Evolutionary conservation across 2,329 filamentous ascomycete genomes (phyloP), one percentile per base, ranked within the genome.

Genomic region (Acrocalymma vagum): DNA sequence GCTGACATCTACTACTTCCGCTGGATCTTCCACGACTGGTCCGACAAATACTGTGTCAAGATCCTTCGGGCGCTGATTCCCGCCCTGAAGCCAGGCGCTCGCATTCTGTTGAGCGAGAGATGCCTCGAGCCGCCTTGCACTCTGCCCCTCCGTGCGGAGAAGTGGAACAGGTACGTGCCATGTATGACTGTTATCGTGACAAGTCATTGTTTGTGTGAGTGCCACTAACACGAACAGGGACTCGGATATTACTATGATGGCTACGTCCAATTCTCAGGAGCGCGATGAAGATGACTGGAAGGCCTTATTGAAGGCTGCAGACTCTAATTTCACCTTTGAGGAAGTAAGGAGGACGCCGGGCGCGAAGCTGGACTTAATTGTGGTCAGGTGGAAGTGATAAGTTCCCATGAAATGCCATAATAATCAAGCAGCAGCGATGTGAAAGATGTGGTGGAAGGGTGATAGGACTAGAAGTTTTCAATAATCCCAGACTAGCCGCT

Each of bases 241-340:
- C 22, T 46, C 67, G 7, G 76, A 80, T 48, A 39, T 80, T 39
- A 65, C 71, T 27, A 72, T 79, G 69, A 71, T 76, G 67, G 66
- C 69, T 0, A 53, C 76, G 1, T 74, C 73, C 38, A 78, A 75
- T 40, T 65, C 69, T 3, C 67, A 71, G 44, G 77, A 79, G 57
- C 64, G 76, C 9, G 63, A 69, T 0, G 66, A 69, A 0, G 61
- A 69, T n/a, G 72, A 72, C 3, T 79, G 75, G 71, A 65, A 67
- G 49, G 48, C 46, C 9, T 54, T 78, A 3, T 71, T 78, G 49
- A 44, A 49, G 5, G 45, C 58, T 21, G 74, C 75, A 1, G 74
- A 78, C 29, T 58, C 68, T 37, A 59, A 72, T 4, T 74, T 76
- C 25, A 57, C 65, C 1, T 59, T 75, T 10, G 51, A 29, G 7